phyloP scores from a whole-genome alignment of 257 asterid species.

The Voacanga thouarsii region DNA sequence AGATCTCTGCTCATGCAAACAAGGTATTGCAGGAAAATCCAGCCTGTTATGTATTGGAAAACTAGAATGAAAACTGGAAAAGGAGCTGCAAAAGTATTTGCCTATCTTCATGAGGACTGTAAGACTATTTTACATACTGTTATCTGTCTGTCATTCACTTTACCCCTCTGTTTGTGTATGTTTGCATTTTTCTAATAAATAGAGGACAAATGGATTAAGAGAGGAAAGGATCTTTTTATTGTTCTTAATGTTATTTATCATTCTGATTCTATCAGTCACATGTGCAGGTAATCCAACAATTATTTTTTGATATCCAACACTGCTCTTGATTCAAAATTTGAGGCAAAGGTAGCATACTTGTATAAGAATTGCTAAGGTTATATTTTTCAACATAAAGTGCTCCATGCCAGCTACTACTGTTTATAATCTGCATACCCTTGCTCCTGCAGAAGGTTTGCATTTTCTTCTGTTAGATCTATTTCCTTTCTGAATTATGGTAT shows the following conservation, averaged over 20 bases:
- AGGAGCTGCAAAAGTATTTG: constrained; percentile 61
- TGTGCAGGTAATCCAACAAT: too few species aligned
- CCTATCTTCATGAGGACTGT: constrained; percentile 76
- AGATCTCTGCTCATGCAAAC: neutral
- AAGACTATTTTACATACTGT: neutral
- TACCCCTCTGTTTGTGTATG: too few species aligned
- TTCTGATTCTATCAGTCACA: neutral
- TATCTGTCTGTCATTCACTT: neutral
- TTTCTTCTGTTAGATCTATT: too few species aligned
- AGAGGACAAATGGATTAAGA: neutral
- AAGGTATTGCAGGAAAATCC: constrained; percentile 31
- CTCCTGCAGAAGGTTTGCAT: too few species aligned
- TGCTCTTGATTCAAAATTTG: too few species aligned
- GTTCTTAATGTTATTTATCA: neutral
- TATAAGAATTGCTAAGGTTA: too few species aligned
- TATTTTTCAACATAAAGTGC: too few species aligned
- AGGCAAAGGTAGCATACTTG: too few species aligned
- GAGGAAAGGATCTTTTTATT: neutral
- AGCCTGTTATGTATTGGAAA: constrained; percentile 40
- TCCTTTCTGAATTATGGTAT: too few species aligned
- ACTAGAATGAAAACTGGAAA: constrained; percentile 52
- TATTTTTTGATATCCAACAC: too few species aligned
- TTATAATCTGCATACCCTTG: too few species aligned
- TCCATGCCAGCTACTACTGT: too few species aligned
- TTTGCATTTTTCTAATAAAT: neutral